A percentile compares a stretch with the other conserved stretches of the same genome.
Evolutionary conservation across 306 rosid genomes (phyloP).

Genomic region (Lithocarpus polystachyus): DNA sequence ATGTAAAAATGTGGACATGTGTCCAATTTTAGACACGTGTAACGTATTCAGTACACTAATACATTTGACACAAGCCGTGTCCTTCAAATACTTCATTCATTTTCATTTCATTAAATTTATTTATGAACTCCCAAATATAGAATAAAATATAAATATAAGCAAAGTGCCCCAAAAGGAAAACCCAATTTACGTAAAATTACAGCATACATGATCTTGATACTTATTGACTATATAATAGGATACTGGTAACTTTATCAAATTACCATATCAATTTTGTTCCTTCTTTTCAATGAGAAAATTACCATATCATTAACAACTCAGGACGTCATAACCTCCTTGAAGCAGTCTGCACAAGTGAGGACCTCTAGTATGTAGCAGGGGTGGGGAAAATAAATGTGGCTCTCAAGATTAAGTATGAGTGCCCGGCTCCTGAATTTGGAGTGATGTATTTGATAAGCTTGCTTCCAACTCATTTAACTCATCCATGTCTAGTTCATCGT

Average conservation of each 20-base stretch:
- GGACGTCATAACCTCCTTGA: neutral
- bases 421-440: slow-evolving; percentile 1
- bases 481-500: slow-evolving; percentile 1
- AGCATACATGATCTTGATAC: neutral
- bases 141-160: too few relatives aligned
- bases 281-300: neutral
- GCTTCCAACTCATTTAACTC: slow-evolving; percentile 3
- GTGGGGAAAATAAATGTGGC: neutral
- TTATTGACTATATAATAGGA: neutral
- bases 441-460: slow-evolving; percentile 3
- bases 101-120: too few relatives aligned
- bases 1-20: too few relatives aligned
- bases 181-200: neutral
- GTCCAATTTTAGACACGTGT: too few relatives aligned
- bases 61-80: too few relatives aligned
- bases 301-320: neutral
- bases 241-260: neutral
- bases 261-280: neutral
- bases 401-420: neutral
- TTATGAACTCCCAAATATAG: too few relatives aligned
- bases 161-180: too few relatives aligned
- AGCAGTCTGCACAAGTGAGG: neutral
- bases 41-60: too few relatives aligned
- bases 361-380: neutral
- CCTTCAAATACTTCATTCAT: too few relatives aligned